Conservation (phyloP, 306 rosid genomes). For the Chamaecrista fasciculata region DNA sequence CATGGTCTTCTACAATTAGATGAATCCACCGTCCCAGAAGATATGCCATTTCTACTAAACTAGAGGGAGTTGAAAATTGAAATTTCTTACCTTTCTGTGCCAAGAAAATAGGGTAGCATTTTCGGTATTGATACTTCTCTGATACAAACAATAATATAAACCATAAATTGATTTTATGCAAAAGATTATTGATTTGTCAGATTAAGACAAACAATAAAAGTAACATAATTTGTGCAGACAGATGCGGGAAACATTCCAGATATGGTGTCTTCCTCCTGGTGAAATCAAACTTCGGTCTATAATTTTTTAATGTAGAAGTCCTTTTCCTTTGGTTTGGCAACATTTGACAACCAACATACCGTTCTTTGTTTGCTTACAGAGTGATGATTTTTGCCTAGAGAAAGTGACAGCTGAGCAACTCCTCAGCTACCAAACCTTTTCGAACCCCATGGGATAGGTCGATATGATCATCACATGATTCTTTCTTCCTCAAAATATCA, state of each 20-base stretch:
- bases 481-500: not conserved
- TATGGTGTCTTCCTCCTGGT: too few relatives aligned
- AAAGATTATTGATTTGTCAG: too few relatives aligned
- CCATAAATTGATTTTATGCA: too few relatives aligned
- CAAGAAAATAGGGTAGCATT: too few relatives aligned
- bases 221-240: too few relatives aligned
- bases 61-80: too few relatives aligned
- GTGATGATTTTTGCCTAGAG: not conserved
- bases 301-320: conserved; percentile 15
- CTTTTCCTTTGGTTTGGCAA: conserved; percentile 32
- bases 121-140: too few relatives aligned
- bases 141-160: too few relatives aligned
- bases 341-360: conserved; percentile 35
- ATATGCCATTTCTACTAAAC: not conserved
- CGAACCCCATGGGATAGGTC: not conserved
- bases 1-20: not conserved
- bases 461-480: too few relatives aligned
- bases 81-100: not conserved
- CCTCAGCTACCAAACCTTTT: not conserved
- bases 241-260: not conserved
- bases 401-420: conserved; percentile 37
- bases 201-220: too few relatives aligned
- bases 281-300: not conserved
- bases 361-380: not conserved
- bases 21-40: not conserved